Base-by-base conservation (phyloP, 2,329 filamentous ascomycete species). In the Chaetomium globosum region DNA sequence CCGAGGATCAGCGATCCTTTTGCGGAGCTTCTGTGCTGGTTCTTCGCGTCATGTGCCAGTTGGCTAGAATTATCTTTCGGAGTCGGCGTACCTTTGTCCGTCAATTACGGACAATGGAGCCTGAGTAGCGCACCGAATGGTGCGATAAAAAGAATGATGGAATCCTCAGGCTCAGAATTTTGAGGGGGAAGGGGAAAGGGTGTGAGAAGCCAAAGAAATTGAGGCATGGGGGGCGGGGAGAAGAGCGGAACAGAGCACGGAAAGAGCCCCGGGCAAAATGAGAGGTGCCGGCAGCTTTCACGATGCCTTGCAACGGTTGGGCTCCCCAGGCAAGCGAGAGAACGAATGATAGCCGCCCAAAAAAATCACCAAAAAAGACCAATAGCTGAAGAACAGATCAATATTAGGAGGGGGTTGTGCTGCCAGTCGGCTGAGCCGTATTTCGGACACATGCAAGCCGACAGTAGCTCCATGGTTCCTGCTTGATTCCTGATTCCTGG, bases 271-370 rank as follows among this genome's bases (percentile, higher is more conserved):
- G 49, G 33, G 19, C 36, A 61, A 23, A 64, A 61, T 51, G 60
- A 58, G 59, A 64, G 46, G 61, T 63, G 66, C 68, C 66, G 64
- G 57, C 61, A 59, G 62, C 56, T 43, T 59, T 51, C 59, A 51
- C 54, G 59, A 65, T 56, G 63, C 33, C 33, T 58, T 54, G 48
- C 23, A 57, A 52, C 23, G 54, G 58, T 59, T 58, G 58, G 59
- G 59, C 36, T 55, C 48, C 26, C 43, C 55, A 19, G 51, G 28
- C 62, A 62, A 59, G 53, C 58, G 59, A 53, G 36, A 30, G 31
- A 28, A 6, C 16, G 19, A 43, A 43, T 43, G 39, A 43, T 43
- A 43, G 16, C 16, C 23, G 56, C 56, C 33, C 39, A 58, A 19
- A 48, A 23, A 39, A 30, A 39, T 21, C 23, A 28, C 36, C 55